Conservation (phyloP, 495 filamentous ascomycete genomes). For the Annulohypoxylon bovei region DNA sequence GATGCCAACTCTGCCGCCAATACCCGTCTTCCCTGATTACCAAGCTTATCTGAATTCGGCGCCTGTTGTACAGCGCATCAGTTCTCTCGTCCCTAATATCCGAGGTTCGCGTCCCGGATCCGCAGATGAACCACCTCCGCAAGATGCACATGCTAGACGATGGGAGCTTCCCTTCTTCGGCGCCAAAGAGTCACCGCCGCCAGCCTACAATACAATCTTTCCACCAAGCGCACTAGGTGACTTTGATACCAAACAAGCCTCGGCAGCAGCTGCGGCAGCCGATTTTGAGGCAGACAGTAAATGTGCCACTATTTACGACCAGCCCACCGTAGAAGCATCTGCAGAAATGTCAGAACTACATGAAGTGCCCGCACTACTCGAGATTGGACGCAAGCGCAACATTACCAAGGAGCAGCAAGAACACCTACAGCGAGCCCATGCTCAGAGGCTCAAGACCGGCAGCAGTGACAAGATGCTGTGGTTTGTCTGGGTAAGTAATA, state of each 20-base stretch:
- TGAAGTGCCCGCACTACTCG: constrained; percentile 56
- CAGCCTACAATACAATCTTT: constrained; percentile 84
- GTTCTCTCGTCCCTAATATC: constrained; percentile 74
- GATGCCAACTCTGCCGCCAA: constrained; percentile 63
- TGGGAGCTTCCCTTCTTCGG: constrained; percentile 69
- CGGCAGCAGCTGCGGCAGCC: constrained; percentile 67
- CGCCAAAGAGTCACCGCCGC: constrained; percentile 62
- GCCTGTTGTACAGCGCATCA: constrained; percentile 77
- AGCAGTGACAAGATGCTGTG: constrained; percentile 81
- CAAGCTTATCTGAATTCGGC: constrained; percentile 64
- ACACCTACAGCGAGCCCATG: constrained; percentile 74
- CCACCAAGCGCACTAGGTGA: constrained; percentile 56
- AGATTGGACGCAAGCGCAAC: constrained; percentile 61
- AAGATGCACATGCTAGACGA: constrained; percentile 69
- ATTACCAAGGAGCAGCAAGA: constrained; percentile 79
- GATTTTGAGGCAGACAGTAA: constrained; percentile 75
- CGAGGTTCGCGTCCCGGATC: constrained; percentile 52
- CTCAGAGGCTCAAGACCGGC: constrained; percentile 76
- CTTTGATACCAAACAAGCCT: constrained; percentile 68
- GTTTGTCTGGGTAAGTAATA: constrained; percentile 78
- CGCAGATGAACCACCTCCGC: constrained; percentile 49
- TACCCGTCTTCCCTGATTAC: constrained; percentile 75
- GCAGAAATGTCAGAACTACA: constrained; percentile 18
- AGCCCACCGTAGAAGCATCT: constrained; percentile 34
- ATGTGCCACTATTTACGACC: constrained; percentile 68